phyloP scores from a whole-genome alignment of 495 filamentous ascomycete species.

The Xylaria scruposa region DNA sequence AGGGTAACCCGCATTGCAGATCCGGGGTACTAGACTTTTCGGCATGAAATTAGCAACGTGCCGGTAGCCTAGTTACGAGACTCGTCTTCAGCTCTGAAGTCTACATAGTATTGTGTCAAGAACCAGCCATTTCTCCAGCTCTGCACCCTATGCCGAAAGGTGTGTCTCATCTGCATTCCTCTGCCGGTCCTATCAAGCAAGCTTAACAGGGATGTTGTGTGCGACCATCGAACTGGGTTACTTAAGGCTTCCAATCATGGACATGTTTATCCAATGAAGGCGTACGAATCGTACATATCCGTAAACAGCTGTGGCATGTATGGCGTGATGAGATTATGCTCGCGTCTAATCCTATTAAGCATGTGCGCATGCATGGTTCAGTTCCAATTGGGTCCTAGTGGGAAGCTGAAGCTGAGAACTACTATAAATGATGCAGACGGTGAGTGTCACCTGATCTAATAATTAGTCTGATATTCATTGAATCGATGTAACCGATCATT shows the following conservation, averaged over 20 bases:
- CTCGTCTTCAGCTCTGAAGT: not conserved
- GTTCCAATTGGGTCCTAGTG: not conserved
- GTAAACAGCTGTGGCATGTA: not conserved
- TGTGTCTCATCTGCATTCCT: not conserved
- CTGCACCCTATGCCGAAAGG: not conserved
- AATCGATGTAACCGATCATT: not conserved
- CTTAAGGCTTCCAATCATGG: not conserved
- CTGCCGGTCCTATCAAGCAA: not conserved
- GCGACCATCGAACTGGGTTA: not conserved
- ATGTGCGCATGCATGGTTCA: not conserved
- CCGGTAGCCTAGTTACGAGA: not conserved
- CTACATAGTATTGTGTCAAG: not conserved
- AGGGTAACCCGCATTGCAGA: not conserved
- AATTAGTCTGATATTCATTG: not conserved
- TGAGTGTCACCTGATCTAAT: not conserved
- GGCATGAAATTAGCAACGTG: not conserved
- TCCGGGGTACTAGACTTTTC: conserved; percentile 15
- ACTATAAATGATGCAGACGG: not conserved
- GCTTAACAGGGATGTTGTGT: not conserved
- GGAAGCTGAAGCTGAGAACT: not conserved
- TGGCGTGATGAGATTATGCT: not conserved
- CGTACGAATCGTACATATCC: not conserved
- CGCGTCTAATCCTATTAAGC: not conserved
- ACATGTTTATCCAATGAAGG: not conserved
- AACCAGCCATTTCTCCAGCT: not conserved